phyloP scores from a whole-genome alignment of 164 flowering plant genomes.

The Annona cherimola region DNA sequence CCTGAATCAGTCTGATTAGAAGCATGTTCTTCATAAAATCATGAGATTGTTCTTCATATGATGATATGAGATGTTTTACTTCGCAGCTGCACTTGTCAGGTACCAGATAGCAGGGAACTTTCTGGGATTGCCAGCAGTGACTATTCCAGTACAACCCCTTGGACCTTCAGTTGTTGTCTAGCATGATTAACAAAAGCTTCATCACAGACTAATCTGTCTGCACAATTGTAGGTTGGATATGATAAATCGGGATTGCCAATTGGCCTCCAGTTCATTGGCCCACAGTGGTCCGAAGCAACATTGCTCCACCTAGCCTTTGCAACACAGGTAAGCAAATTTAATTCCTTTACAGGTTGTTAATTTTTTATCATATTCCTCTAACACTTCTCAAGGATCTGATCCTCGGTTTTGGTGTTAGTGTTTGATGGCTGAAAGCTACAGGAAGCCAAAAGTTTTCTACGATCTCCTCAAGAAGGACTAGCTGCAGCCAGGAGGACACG shows the following conservation, averaged over 20 bases:
- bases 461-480: constrained; percentile 43
- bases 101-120: constrained; percentile 86
- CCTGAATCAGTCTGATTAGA: background rate
- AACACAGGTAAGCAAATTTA: constrained; percentile 48
- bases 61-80: constrained; percentile 3
- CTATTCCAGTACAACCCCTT: constrained; percentile 62
- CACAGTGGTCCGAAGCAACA: constrained; percentile 78
- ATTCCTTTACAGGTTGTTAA: background rate
- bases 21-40: background rate
- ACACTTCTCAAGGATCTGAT: background rate
- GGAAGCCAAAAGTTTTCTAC: constrained; percentile 67
- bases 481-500: background rate
- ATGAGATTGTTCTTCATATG: background rate
- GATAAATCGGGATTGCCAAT: constrained; percentile 84
- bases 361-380: background rate
- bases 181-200: background rate
- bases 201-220: background rate
- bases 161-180: background rate
- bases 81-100: constrained; percentile 83
- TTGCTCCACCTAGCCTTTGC: constrained; percentile 65
- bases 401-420: constrained; percentile 34
- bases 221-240: constrained; percentile 65
- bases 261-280: constrained; percentile 91
- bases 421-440: constrained; percentile 41
- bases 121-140: constrained; percentile 84